A percentile compares a stretch with the other conserved stretches of the same genome.
phyloP scores from a whole-genome alignment of 352 stramenopile species.

The Globisporangium radiosum region DNA sequence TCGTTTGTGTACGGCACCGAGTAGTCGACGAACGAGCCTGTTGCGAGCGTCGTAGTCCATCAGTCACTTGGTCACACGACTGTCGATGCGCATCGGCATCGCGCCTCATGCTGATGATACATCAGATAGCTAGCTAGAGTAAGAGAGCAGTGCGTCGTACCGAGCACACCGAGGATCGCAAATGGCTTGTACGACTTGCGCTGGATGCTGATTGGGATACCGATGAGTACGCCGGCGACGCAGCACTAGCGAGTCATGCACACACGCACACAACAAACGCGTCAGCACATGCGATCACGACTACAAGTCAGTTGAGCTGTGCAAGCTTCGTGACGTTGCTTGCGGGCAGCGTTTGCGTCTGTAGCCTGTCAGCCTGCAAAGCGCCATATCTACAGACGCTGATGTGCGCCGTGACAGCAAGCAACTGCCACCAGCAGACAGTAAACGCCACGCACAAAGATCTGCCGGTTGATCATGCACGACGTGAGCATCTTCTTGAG shows the following conservation, averaged over 20 bases:
- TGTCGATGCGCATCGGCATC: no score
- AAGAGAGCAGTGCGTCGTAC: slow-evolving; percentile 14
- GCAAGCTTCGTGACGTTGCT: not conserved
- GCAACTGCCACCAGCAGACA: not conserved
- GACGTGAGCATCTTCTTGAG: slow-evolving; percentile 81
- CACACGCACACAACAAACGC: not conserved
- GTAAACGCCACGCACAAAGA: slow-evolving; percentile 33
- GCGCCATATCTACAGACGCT: no score
- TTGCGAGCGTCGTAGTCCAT: not conserved
- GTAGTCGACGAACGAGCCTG: slow-evolving; percentile 83
- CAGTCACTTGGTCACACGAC: no score
- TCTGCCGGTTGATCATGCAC: slow-evolving; percentile 82
- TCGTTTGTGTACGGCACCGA: slow-evolving; percentile 78
- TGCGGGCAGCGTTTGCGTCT: not conserved
- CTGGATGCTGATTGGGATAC: slow-evolving; percentile 80
- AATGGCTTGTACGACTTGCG: slow-evolving; percentile 77
- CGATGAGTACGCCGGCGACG: slow-evolving; percentile 69
- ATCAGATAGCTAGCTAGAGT: not conserved
- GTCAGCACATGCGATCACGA: not conserved
- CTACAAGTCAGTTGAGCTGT: no score
- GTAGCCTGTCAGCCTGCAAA: no score
- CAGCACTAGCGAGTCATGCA: slow-evolving; percentile 37
- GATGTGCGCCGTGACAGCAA: not conserved
- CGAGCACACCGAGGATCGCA: slow-evolving; percentile 65
- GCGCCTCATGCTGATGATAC: no score